These are phyloP conservation scores for Ogataea ganodermae DNA, from an alignment of 805 yeast genomes.

Conservation along the genomic window DNA sequence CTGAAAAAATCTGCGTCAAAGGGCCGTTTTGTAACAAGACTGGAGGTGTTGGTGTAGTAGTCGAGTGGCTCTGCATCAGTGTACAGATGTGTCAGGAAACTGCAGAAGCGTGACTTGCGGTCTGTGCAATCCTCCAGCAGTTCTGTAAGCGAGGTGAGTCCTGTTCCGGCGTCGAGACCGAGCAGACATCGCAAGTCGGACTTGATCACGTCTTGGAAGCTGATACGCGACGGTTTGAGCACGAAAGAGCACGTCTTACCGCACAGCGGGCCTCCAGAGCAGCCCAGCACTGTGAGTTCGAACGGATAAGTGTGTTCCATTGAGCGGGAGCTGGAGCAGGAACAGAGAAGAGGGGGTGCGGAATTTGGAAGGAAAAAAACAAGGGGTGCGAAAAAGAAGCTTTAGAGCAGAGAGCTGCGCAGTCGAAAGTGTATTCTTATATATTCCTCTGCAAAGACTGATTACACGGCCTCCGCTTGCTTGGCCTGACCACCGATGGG, in stretches of 20 bases:
- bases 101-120: conserved; percentile 4
- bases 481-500: too few species aligned
- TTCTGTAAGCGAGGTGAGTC: conserved; percentile 57
- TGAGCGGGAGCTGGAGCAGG: background rate
- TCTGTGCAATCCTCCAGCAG: conserved; percentile 18
- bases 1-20: conserved; percentile 10
- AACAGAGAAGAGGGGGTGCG: background rate
- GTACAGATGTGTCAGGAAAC: conserved; percentile 22
- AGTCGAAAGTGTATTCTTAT: background rate
- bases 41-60: conserved; percentile 12
- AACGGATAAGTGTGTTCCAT: conserved; percentile 31
- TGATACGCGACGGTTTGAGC: conserved; percentile 52
- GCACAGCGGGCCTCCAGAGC: conserved; percentile 85
- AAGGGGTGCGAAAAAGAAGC: too few species aligned
- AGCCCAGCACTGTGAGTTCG: conserved; percentile 70
- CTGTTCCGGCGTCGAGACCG: conserved; percentile 81
- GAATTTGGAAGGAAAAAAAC: background rate
- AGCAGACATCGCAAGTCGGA: conserved; percentile 41
- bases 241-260: conserved; percentile 67
- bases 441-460: too few species aligned
- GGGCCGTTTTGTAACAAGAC: conserved; percentile 7
- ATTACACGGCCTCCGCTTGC: too few species aligned
- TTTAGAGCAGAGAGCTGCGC: background rate
- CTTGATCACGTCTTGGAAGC: conserved; percentile 42
- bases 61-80: conserved; percentile 13